Conservation (phyloP, 768 basidiomycete genomes). For the Tremella fuciformis region DNA sequence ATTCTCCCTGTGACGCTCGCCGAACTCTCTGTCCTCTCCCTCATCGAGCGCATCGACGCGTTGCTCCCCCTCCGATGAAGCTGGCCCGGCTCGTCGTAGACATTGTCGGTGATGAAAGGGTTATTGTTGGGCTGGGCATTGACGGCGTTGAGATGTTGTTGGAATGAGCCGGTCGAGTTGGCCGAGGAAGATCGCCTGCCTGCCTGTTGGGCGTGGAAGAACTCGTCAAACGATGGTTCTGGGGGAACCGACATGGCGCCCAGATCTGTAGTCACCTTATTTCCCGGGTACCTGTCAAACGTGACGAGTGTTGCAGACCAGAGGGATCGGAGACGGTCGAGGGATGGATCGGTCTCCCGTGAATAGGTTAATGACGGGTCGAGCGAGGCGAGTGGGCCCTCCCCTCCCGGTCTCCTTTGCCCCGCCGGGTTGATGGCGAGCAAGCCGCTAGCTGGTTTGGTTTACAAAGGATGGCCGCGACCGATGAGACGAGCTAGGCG, state of each 20-base stretch:
- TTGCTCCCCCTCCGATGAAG: slow-evolving; percentile 18
- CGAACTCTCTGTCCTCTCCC: slow-evolving; percentile 6
- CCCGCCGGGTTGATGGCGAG: no score
- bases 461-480: no score
- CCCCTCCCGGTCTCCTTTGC: no score
- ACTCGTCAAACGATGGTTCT: slow-evolving; percentile 30
- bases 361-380: slow-evolving; percentile 2
- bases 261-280: neutral
- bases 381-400: neutral
- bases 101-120: neutral
- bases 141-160: slow-evolving; percentile 4
- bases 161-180: slow-evolving; percentile 3
- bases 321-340: neutral
- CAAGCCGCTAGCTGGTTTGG: no score
- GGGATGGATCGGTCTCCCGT: slow-evolving; percentile 1
- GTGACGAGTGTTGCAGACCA: slow-evolving; percentile 6
- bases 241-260: slow-evolving; percentile 11
- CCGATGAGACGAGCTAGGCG: no score
- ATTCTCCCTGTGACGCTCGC: slow-evolving; percentile 8
- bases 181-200: slow-evolving; percentile 18
- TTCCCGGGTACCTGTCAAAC: slow-evolving; percentile 8
- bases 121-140: neutral
- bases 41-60: slow-evolving; percentile 12
- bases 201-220: slow-evolving; percentile 29
- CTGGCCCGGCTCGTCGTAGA: slow-evolving; percentile 33